Conservation (phyloP, 495 filamentous ascomycete genomes). For the Bryoglossum gracile region DNA sequence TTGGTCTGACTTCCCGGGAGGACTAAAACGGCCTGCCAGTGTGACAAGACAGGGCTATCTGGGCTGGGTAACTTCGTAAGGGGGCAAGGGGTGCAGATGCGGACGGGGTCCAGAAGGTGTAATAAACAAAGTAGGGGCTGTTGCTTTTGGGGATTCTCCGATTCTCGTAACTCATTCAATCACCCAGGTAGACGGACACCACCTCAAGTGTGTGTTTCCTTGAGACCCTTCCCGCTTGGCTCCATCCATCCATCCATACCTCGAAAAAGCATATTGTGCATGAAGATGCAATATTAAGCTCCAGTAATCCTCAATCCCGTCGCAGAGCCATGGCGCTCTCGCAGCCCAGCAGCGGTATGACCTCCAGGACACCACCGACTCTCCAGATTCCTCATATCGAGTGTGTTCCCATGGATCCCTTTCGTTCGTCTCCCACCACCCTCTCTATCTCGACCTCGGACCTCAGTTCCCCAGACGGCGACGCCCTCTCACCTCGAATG, state of each 20-base stretch:
- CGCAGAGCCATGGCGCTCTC: background rate
- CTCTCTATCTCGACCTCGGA: constrained; percentile 19
- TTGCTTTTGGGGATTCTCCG: background rate
- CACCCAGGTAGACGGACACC: no score
- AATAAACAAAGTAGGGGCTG: no score
- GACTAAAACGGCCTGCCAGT: background rate
- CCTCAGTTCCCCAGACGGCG: constrained; percentile 4
- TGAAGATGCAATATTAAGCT: background rate
- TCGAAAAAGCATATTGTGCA: background rate
- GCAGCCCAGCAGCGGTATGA: no score
- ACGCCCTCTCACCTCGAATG: constrained; percentile 12
- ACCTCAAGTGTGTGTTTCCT: no score
- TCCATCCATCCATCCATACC: background rate
- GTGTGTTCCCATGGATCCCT: background rate
- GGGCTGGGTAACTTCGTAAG: background rate
- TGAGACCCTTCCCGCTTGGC: no score
- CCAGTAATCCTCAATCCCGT: background rate
- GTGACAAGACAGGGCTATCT: background rate
- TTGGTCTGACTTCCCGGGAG: no score
- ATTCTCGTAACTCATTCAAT: no score
- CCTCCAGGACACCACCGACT: background rate
- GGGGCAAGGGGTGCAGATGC: background rate
- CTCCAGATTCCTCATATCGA: background rate
- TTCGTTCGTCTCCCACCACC: constrained; percentile 44
- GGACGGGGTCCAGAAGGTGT: no score